phyloP scores from a whole-genome alignment of 2,329 filamentous ascomycete species.

The Corinectria fuckeliana region DNA sequence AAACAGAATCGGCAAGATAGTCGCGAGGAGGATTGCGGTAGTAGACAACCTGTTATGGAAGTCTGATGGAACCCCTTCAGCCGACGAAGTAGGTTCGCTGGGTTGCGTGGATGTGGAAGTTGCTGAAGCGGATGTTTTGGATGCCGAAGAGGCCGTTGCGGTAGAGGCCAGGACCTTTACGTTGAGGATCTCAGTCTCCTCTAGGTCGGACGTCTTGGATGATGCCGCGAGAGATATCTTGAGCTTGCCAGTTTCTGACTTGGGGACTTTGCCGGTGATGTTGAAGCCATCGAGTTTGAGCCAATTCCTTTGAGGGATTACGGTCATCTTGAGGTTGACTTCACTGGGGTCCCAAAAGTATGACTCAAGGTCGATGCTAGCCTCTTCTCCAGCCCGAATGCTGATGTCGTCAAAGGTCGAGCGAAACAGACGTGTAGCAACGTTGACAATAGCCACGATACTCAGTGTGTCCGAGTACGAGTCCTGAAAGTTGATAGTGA shows the following conservation, averaged over 20 bases:
- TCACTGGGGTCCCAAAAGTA: slow-evolving; percentile 51
- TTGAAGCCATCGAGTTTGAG: slow-evolving; percentile 48
- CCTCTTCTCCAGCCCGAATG: slow-evolving; percentile 48
- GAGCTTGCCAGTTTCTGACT: slow-evolving; percentile 41
- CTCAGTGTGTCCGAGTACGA: slow-evolving; percentile 64
- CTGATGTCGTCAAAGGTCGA: slow-evolving; percentile 49
- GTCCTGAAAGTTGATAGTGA: slow-evolving; percentile 68
- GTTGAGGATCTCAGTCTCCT: slow-evolving; percentile 47
- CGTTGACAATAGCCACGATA: slow-evolving; percentile 54
- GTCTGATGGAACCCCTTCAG: slow-evolving; percentile 16
- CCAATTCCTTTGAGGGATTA: slow-evolving; percentile 51
- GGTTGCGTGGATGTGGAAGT: slow-evolving; percentile 34
- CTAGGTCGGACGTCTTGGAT: slow-evolving; percentile 42
- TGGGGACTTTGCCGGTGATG: slow-evolving; percentile 51
- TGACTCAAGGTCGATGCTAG: slow-evolving; percentile 51
- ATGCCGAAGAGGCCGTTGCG: slow-evolving; percentile 27
- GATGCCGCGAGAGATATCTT: slow-evolving; percentile 41
- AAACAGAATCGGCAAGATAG: slow-evolving; percentile 51
- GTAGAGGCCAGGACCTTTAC: slow-evolving; percentile 44
- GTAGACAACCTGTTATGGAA: slow-evolving; percentile 38
- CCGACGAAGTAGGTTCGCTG: slow-evolving; percentile 25
- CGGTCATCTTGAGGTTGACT: slow-evolving; percentile 45
- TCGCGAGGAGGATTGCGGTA: slow-evolving; percentile 49
- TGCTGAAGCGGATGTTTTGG: slow-evolving; percentile 30
- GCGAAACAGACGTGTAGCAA: slow-evolving; percentile 49